Conservation (phyloP, 768 basidiomycete species). For the Rubroboletus pulcherrimus region DNA sequence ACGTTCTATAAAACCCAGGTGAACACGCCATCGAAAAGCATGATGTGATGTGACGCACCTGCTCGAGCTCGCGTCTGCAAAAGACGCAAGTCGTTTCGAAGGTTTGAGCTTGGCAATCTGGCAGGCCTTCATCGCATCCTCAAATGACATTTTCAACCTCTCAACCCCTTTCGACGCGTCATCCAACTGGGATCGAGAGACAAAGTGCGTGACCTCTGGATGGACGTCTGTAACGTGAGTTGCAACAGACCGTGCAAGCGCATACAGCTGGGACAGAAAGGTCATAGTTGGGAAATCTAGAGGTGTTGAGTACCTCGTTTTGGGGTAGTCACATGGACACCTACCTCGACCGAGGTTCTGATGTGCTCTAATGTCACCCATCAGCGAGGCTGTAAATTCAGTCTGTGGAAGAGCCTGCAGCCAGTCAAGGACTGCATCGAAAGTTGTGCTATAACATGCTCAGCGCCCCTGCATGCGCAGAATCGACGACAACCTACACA, state of each 20-base stretch:
- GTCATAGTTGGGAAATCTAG: conserved; percentile 36
- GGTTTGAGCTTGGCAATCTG: conserved; percentile 42
- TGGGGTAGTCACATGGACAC: not conserved
- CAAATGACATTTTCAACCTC: conserved; percentile 30
- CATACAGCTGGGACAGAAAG: conserved; percentile 49
- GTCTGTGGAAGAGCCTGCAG: conserved; percentile 21
- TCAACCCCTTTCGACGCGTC: conserved; percentile 34
- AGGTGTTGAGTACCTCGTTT: not conserved
- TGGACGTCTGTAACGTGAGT: conserved; percentile 15
- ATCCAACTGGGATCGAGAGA: conserved; percentile 20
- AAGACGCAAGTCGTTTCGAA: conserved; percentile 44
- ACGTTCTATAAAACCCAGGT: conserved; percentile 17
- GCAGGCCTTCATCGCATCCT: conserved; percentile 36
- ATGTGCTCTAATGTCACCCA: conserved; percentile 25
- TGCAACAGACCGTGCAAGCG: conserved; percentile 36
- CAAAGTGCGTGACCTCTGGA: conserved; percentile 1
- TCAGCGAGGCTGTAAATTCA: conserved; percentile 11
- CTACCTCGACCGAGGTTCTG: conserved; percentile 27
- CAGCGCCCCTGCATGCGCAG: not conserved
- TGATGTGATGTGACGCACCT: conserved; percentile 33
- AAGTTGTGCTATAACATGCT: conserved; percentile 19
- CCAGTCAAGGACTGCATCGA: conserved; percentile 25
- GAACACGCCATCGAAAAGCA: not conserved
- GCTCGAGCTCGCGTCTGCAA: conserved; percentile 36
- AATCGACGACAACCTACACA: conserved; percentile 32